Conservation (phyloP, 1,284 basidiomycete species). For the Cryptococcus sp. region DNA sequence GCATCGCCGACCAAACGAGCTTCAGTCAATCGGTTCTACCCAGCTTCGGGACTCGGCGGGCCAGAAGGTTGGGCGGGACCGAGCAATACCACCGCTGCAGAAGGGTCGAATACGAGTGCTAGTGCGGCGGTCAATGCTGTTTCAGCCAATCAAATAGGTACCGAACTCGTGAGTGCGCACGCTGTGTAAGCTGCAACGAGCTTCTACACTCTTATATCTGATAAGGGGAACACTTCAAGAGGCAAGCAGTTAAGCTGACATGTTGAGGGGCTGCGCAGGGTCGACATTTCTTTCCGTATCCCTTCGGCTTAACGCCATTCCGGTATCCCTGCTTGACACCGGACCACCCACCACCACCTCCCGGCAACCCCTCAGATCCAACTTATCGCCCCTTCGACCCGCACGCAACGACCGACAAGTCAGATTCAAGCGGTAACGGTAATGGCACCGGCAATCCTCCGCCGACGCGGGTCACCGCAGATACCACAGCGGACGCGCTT, state of each 20-base stretch:
- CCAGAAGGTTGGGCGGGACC: neutral
- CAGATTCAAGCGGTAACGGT: neutral
- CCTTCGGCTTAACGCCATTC: constrained; percentile 39
- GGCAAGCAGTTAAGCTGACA: neutral
- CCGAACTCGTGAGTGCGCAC: constrained; percentile 14
- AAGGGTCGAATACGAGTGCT: neutral
- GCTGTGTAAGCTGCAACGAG: constrained; percentile 9
- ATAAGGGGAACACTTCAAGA: too few relatives aligned
- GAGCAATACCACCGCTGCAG: neutral
- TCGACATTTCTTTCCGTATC: constrained; percentile 22
- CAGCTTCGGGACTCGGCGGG: neutral
- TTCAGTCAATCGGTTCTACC: constrained; percentile 6
- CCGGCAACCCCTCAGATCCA: constrained; percentile 35
- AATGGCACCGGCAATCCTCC: neutral
- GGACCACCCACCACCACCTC: constrained; percentile 28
- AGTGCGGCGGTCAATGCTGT: neutral
- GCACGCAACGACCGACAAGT: neutral
- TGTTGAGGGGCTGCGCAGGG: too few relatives aligned
- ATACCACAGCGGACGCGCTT: neutral
- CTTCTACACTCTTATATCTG: neutral
- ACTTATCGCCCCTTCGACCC: constrained; percentile 34
- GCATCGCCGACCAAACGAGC: constrained; percentile 12
- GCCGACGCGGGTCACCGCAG: neutral
- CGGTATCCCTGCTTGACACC: constrained; percentile 38
- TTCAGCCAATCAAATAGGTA: neutral